These are phyloP conservation scores for Limnomonas spitsbergensis DNA, from an alignment of 139 green algal genomes.

Conservation along the genomic window DNA sequence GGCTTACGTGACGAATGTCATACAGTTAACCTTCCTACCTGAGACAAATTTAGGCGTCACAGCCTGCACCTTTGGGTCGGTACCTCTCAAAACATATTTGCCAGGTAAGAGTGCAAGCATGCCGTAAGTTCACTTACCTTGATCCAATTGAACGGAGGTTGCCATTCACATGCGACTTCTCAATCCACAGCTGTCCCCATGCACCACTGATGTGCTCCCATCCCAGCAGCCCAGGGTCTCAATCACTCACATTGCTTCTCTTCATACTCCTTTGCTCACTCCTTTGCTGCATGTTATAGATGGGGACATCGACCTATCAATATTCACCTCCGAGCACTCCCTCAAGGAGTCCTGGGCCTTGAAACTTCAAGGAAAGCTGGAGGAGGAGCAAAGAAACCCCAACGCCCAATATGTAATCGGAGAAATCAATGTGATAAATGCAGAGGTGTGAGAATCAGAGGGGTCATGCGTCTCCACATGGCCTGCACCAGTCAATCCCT, in stretches of 20 bases:
- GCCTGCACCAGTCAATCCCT: neutral
- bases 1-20: neutral
- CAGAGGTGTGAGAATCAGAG: conserved; percentile 85
- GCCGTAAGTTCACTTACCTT: neutral
- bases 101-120: conserved; percentile 37
- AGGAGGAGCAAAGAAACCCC: conserved; percentile 63
- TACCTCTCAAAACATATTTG: conserved; percentile 91
- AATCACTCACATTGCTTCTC: neutral
- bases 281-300: conserved; percentile 50
- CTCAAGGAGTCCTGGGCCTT: conserved; percentile 66
- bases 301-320: conserved; percentile 93
- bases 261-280: neutral
- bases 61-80: conserved; percentile 87
- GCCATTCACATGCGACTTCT: neutral
- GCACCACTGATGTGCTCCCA: neutral
- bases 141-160: neutral
- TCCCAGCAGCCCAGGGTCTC: neutral
- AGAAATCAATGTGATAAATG: conserved; percentile 83
- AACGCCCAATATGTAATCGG: conserved; percentile 61
- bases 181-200: neutral
- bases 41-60: conserved; percentile 58
- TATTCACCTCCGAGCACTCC: conserved; percentile 57
- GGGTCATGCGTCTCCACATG: too few species aligned
- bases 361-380: conserved; percentile 57
- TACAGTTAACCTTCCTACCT: neutral